Evolutionary conservation across 495 filamentous ascomycete species (phyloP).

Genomic region (Amniculicola lignicola): DNA sequence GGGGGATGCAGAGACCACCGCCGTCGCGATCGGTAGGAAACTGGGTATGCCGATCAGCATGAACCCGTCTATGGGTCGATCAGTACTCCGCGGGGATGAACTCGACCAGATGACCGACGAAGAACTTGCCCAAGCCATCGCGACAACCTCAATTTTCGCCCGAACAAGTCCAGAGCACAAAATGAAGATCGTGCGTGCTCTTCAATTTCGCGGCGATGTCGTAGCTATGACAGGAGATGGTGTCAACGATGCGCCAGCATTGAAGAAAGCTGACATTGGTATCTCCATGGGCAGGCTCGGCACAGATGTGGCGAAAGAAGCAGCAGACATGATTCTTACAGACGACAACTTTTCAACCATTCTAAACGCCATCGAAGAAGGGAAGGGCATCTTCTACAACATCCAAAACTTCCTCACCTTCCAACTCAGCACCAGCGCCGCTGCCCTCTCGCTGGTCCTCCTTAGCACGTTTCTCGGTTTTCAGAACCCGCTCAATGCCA

Average conservation of each 20-base stretch:
- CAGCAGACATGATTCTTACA: slow-evolving; percentile 98
- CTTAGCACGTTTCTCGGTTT: slow-evolving; percentile 88
- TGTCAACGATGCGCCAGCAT: slow-evolving; percentile 93
- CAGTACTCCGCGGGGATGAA: slow-evolving; percentile 84
- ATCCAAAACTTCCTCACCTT: slow-evolving; percentile 99
- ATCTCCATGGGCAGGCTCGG: slow-evolving; percentile 95
- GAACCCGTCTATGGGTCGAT: slow-evolving; percentile 41
- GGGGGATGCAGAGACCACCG: slow-evolving; percentile 90
- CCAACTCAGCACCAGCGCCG: slow-evolving; percentile 94
- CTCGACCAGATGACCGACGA: slow-evolving; percentile 83
- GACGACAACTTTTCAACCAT: slow-evolving; percentile 99
- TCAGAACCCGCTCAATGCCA: slow-evolving; percentile 91
- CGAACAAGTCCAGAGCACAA: slow-evolving; percentile 97
- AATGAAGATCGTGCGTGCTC: slow-evolving; percentile 87
- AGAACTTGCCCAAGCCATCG: slow-evolving; percentile 77
- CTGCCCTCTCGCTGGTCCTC: slow-evolving; percentile 85
- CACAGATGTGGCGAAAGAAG: slow-evolving; percentile 97
- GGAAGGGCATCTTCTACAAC: slow-evolving; percentile 99
- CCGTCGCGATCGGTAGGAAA: slow-evolving; percentile 86
- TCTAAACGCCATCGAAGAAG: slow-evolving; percentile 92
- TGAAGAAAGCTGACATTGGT: slow-evolving; percentile 97
- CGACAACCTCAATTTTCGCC: slow-evolving; percentile 87
- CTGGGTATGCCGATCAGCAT: slow-evolving; percentile 77
- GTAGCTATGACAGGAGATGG: slow-evolving; percentile 99
- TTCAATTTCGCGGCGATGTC: slow-evolving; percentile 91